Evolutionary conservation across 306 rosid genomes (phyloP), one percentile per base, ranked within the genome.

Genomic region (Malus domestica): DNA sequence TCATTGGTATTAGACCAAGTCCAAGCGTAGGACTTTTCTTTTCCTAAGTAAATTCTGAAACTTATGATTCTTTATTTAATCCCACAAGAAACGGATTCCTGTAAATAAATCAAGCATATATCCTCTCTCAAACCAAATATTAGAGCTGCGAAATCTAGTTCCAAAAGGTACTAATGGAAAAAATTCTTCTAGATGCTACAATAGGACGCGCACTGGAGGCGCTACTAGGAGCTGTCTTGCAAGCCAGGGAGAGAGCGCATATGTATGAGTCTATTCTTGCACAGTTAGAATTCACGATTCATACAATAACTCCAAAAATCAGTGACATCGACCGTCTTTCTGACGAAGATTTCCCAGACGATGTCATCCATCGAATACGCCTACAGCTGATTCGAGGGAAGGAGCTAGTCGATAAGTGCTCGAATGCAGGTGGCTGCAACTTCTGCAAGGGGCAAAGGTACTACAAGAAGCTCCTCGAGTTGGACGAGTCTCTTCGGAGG

Each of bases 321-420:
- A 19, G 42, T 14, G 57, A 52, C 23, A 27, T 78, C 8, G 23
- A 71, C 3, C 18, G 1, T 51, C 19, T 72, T 25, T 8, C 32
- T 32, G 59, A 65, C 2, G 68, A 55, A 54, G 29, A 79, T 55
- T 59, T 13, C 33, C 62, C 72, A 0, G 63, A 20, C 12, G 61
- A 66, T 54, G 68, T 64, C 8, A 45, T 79, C 25, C 51, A 10
- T 0, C 11, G 27, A 6, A 6, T 65, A 68, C 20, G 11, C 14
- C n/a, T 42, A 44, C 55, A n/a, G 33, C 51, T 83, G 25, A 58
- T 10, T 25, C 42, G 10, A 29, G 86, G 86, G 1, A 8, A 76
- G 67, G 76, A 78, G 75, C 67, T 89, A 22, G 86, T 80, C 0
- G 10, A 16, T 1, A 76, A 72, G 81, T 78, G 83, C 19, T 80